These are phyloP conservation scores for Thozetella sp. DNA, from an alignment of 495 filamentous ascomycete genomes.

Conservation along the genomic window DNA sequence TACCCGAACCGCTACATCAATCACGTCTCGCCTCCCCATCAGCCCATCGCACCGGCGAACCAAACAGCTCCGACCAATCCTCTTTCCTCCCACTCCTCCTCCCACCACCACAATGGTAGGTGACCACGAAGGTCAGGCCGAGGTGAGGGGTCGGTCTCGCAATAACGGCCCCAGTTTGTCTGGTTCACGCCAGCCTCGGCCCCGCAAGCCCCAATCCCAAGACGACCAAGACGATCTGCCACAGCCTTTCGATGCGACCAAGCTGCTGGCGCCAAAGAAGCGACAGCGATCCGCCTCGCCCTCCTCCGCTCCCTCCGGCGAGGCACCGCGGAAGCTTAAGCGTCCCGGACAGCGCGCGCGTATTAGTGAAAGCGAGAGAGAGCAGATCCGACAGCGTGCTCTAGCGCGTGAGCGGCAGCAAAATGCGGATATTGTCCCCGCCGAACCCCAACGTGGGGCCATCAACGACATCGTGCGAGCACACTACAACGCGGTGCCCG, in stretches of 20 bases:
- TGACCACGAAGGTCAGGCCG: slow-evolving; percentile 17
- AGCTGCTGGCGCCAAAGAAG: slow-evolving; percentile 55
- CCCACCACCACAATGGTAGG: slow-evolving; percentile 11
- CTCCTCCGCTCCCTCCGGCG: slow-evolving; percentile 21
- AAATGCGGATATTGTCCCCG: slow-evolving; percentile 43
- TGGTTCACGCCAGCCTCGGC: background rate
- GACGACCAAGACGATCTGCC: slow-evolving; percentile 40
- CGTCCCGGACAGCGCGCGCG: slow-evolving; percentile 83
- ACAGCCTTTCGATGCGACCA: slow-evolving; percentile 58
- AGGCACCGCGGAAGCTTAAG: slow-evolving; percentile 72
- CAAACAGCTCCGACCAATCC: background rate
- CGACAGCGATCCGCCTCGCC: slow-evolving; percentile 41
- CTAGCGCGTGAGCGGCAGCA: slow-evolving; percentile 65
- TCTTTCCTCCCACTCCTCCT: background rate
- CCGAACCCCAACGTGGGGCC: slow-evolving; percentile 41
- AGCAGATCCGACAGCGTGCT: slow-evolving; percentile 67
- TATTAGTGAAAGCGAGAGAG: slow-evolving; percentile 69
- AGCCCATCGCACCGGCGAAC: background rate
- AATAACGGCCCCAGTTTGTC: background rate
- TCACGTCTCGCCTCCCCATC: background rate
- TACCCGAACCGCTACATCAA: no score
- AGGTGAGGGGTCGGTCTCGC: background rate
- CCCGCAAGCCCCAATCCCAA: slow-evolving; percentile 7
- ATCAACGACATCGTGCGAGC: slow-evolving; percentile 85
- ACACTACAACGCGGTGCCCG: slow-evolving; percentile 95